phyloP scores from a whole-genome alignment of 495 filamentous ascomycete genomes.

The Cairneyella variabilis region DNA sequence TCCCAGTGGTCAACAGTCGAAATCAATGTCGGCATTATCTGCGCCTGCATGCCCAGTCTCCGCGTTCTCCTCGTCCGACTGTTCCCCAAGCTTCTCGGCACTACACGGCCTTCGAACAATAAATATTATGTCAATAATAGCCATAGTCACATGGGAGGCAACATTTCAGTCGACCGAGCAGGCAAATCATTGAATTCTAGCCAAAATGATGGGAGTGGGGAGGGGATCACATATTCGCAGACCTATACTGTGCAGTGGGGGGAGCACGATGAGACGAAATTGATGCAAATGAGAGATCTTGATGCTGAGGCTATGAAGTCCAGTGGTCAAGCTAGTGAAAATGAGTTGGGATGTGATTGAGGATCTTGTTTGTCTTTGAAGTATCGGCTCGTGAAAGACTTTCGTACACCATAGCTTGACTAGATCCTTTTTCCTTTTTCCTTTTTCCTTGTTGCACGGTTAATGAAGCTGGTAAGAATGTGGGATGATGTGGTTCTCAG shows the following conservation, averaged over 20 bases:
- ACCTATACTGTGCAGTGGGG: constrained; percentile 4
- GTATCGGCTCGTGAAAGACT: neutral
- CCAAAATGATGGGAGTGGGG: neutral
- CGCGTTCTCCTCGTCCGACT: constrained; percentile 13
- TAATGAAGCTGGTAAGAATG: neutral
- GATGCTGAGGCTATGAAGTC: constrained; percentile 1
- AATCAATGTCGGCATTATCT: constrained; percentile 33
- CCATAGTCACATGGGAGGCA: constrained; percentile 7
- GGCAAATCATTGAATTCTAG: constrained; percentile 3
- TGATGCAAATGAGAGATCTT: constrained; percentile 3
- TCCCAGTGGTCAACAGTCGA: constrained; percentile 22
- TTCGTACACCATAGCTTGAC: no score
- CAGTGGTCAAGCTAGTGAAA: neutral
- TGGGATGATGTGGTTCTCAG: neutral
- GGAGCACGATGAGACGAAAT: constrained; percentile 2
- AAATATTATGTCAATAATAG: constrained; percentile 12
- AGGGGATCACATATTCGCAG: constrained; percentile 2
- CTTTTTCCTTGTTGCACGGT: neutral
- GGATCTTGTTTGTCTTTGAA: neutral
- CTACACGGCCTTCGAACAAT: neutral
- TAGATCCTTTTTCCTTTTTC: neutral
- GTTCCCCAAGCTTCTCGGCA: constrained; percentile 11
- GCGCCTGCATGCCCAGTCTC: constrained; percentile 27
- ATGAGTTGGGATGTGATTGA: constrained; percentile 1
- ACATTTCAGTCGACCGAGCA: constrained; percentile 2